A percentile compares a stretch with the other conserved stretches of the same genome.
Conservation (phyloP, 1,139 yeast genomes). For the Geotrichum histeridarum region DNA sequence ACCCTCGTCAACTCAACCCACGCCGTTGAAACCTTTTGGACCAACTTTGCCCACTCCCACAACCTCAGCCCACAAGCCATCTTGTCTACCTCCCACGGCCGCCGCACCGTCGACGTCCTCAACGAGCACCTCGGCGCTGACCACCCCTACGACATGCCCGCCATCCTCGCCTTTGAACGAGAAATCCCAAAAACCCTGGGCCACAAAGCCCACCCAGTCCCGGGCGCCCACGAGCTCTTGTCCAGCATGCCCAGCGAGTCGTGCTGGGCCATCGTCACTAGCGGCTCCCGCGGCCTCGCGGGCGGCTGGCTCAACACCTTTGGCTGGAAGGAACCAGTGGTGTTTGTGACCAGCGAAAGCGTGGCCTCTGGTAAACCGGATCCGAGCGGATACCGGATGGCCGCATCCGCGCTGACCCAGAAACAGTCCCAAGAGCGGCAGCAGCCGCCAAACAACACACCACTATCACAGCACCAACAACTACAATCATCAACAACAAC, state of each 20-base stretch:
- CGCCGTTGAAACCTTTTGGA: constrained; percentile 80
- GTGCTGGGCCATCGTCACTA: constrained; percentile 78
- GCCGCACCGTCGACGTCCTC: constrained; percentile 75
- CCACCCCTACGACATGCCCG: constrained; percentile 60
- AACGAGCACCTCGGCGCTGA: constrained; percentile 45
- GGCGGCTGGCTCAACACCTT: constrained; percentile 66
- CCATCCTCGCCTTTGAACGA: constrained; percentile 63
- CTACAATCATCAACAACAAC: background rate
- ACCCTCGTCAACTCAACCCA: constrained; percentile 78
- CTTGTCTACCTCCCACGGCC: constrained; percentile 73
- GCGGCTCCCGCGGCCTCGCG: constrained; percentile 75
- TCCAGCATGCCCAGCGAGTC: constrained; percentile 38
- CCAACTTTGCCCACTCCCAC: constrained; percentile 64
- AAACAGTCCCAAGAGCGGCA: background rate
- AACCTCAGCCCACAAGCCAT: constrained; percentile 66
- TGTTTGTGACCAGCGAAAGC: constrained; percentile 75
- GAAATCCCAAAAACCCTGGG: constrained; percentile 69
- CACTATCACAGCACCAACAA: background rate
- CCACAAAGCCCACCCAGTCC: constrained; percentile 63
- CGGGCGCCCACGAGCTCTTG: constrained; percentile 66
- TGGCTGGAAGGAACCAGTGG: constrained; percentile 59
- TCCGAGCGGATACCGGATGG: constrained; percentile 68
- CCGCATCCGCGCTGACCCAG: constrained; percentile 3
- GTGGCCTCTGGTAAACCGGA: constrained; percentile 76
- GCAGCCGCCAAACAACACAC: background rate